These are phyloP conservation scores for Podila epigama DNA, from an alignment of 192 early-diverging fungal genomes.

Conservation along the genomic window DNA sequence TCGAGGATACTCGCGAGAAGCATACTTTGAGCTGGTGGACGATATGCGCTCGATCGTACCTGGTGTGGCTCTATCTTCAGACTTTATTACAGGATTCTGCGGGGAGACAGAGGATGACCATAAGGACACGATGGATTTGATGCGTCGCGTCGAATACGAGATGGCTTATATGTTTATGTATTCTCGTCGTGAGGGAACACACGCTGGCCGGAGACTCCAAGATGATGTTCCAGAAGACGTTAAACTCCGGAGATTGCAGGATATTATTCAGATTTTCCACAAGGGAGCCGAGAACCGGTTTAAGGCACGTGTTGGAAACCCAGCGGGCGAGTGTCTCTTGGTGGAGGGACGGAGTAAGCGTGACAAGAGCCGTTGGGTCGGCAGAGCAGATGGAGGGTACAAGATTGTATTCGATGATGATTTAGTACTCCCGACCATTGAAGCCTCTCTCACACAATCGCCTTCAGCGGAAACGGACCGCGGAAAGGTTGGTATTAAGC, in stretches of 20 bases:
- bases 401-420: slow-evolving; percentile 67
- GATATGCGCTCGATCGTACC: slow-evolving; percentile 74
- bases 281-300: slow-evolving; percentile 55
- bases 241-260: slow-evolving; percentile 66
- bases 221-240: slow-evolving; percentile 74
- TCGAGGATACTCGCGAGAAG: slow-evolving; percentile 75
- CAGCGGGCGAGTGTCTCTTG: slow-evolving; percentile 46
- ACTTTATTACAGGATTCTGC: slow-evolving; percentile 81
- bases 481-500: slow-evolving; percentile 28
- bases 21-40: slow-evolving; percentile 70
- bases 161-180: slow-evolving; percentile 85
- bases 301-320: slow-evolving; percentile 14
- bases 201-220: slow-evolving; percentile 69
- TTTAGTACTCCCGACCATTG: slow-evolving; percentile 24
- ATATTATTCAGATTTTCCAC: slow-evolving; percentile 75
- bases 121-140: slow-evolving; percentile 69
- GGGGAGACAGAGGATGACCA: slow-evolving; percentile 80
- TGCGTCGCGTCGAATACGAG: slow-evolving; percentile 73
- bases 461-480: background rate
- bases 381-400: slow-evolving; percentile 72
- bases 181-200: slow-evolving; percentile 78
- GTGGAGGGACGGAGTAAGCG: slow-evolving; percentile 38
- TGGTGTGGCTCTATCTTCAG: slow-evolving; percentile 75
- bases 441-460: slow-evolving; percentile 4
- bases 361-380: slow-evolving; percentile 56